Percentiles rank a stretch among this genome's conserved stretches.
phyloP scores from a whole-genome alignment of 345 rosid species.

The Boechera retrofracta region DNA sequence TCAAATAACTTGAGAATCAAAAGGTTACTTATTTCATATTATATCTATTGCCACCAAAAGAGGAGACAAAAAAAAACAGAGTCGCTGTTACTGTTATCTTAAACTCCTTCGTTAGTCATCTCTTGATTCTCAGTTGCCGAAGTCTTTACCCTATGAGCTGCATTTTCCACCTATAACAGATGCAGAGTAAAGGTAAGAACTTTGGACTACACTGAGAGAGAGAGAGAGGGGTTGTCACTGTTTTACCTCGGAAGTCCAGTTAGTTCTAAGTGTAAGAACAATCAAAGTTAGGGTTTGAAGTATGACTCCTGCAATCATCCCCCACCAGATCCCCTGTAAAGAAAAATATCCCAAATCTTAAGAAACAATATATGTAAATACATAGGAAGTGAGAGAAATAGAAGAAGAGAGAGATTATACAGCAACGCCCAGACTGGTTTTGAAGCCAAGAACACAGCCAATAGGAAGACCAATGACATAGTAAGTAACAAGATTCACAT shows the following conservation, averaged over 20 bases:
- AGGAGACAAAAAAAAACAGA: background rate
- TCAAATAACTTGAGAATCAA: background rate
- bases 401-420: conserved; percentile 49
- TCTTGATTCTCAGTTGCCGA: conserved; percentile 54
- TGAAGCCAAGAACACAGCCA: conserved; percentile 90
- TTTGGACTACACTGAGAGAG: background rate
- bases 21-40: conserved; percentile 21
- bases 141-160: conserved; percentile 54
- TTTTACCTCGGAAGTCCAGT: conserved; percentile 78
- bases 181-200: conserved; percentile 21
- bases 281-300: conserved; percentile 70
- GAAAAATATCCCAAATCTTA: background rate
- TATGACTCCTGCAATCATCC: conserved; percentile 76
- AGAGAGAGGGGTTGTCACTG: background rate
- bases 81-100: conserved; percentile 16
- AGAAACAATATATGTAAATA: background rate
- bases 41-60: conserved; percentile 11
- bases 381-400: background rate
- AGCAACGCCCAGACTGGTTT: conserved; percentile 75
- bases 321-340: conserved; percentile 96
- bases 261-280: conserved; percentile 72
- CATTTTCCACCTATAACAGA: conserved; percentile 65
- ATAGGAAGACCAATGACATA: conserved; percentile 91
- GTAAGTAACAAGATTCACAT: conserved; percentile 74
- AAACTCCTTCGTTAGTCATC: conserved; percentile 31